Evolutionary conservation across 371 early-diverging fungal genomes (phyloP).

Genomic region (Saksenaea vasiformis): DNA sequence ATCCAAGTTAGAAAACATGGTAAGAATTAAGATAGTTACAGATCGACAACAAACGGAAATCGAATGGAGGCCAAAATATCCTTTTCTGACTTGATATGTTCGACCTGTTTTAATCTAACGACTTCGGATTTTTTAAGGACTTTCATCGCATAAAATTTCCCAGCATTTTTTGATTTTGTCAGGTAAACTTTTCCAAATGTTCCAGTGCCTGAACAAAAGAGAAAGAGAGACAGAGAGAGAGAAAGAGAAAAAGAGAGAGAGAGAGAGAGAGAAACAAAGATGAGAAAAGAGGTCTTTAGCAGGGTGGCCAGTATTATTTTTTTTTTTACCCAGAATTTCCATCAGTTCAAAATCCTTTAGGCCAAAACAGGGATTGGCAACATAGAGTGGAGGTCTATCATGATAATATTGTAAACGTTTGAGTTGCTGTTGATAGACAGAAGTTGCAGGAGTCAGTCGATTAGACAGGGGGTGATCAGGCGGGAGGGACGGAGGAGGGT

Average conservation of each 20-base stretch:
- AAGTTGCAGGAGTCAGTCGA: slow-evolving; percentile 20
- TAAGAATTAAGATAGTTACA: slow-evolving; percentile 57
- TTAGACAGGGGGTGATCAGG: slow-evolving; percentile 29
- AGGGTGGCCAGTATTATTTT: too few relatives aligned
- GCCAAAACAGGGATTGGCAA: slow-evolving; percentile 41
- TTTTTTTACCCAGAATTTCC: slow-evolving; percentile 44
- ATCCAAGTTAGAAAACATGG: too few relatives aligned
- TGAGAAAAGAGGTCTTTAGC: too few relatives aligned
- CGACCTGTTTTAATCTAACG: slow-evolving; percentile 92
- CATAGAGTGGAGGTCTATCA: slow-evolving; percentile 40
- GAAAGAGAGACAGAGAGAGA: background rate
- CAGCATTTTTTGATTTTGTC: slow-evolving; percentile 62
- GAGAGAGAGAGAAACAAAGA: too few relatives aligned
- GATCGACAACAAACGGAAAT: slow-evolving; percentile 90
- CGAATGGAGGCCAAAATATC: slow-evolving; percentile 80
- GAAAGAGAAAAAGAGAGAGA: too few relatives aligned
- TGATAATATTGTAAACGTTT: slow-evolving; percentile 45
- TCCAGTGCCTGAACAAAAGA: slow-evolving; percentile 82
- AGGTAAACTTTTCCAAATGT: slow-evolving; percentile 95
- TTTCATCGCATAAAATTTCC: slow-evolving; percentile 92
- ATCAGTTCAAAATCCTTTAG: slow-evolving; percentile 46
- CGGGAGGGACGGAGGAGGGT: slow-evolving; percentile 17
- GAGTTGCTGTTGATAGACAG: slow-evolving; percentile 39
- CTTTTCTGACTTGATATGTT: slow-evolving; percentile 94
- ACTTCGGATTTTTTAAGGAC: slow-evolving; percentile 91